Conservation (phyloP, 768 basidiomycete species). For the Trametes cubensis region DNA sequence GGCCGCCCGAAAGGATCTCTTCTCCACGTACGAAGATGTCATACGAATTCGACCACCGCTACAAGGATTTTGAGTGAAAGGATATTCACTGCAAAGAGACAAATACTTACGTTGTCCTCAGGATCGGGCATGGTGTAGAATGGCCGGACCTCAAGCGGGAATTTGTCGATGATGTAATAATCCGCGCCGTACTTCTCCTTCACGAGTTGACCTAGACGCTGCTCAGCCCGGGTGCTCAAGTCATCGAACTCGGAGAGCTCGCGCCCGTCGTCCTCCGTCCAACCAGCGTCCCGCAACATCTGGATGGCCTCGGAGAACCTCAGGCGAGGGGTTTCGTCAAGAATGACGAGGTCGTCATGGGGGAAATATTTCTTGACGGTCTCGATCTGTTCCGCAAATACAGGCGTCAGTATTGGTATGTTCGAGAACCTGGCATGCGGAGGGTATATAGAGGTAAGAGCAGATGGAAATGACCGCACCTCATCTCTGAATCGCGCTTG, state of each 20-base stretch:
- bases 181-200: conserved; percentile 95
- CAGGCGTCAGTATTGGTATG: conserved; percentile 2
- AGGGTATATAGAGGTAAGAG: background rate
- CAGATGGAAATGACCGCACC: conserved; percentile 46
- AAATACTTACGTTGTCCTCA: conserved; percentile 67
- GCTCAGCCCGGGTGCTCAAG: conserved; percentile 91
- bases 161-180: conserved; percentile 97
- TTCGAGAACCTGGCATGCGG: background rate
- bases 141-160: conserved; percentile 90
- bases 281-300: conserved; percentile 52
- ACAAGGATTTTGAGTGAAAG: too few species aligned
- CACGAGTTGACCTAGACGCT: conserved; percentile 86
- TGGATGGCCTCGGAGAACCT: conserved; percentile 53
- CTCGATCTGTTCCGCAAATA: conserved; percentile 33
- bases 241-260: conserved; percentile 50
- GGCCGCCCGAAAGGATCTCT: conserved; percentile 97
- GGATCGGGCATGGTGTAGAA: conserved; percentile 99
- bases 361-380: conserved; percentile 52
- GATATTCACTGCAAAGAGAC: too few species aligned
- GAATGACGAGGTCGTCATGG: conserved; percentile 55
- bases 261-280: conserved; percentile 36
- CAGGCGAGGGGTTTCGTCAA: conserved; percentile 55
- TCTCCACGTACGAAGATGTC: conserved; percentile 99
- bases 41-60: conserved; percentile 95
- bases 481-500: conserved; percentile 75